Conservation (phyloP, 257 asterid genomes). For the Przewalskia tangutica region DNA sequence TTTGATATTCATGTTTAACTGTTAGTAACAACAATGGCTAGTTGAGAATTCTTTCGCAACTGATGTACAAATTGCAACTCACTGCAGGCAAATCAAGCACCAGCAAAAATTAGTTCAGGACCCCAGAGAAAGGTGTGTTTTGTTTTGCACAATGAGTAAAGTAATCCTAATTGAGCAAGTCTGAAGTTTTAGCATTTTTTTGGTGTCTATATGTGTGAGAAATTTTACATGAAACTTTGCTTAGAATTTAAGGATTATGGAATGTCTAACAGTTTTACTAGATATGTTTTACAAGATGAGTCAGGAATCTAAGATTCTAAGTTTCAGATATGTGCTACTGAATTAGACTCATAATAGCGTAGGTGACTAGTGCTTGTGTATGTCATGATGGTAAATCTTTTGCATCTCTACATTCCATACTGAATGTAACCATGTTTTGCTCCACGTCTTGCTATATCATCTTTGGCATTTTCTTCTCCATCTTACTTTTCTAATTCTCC, state of each 20-base stretch:
- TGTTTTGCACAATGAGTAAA: neutral
- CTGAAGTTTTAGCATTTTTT: neutral
- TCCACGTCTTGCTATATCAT: neutral
- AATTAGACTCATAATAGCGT: neutral
- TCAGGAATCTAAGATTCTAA: neutral
- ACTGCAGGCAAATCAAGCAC: conserved; percentile 56
- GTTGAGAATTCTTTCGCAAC: neutral
- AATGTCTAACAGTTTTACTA: neutral
- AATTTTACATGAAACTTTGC: neutral
- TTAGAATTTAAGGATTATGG: neutral
- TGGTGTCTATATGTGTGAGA: neutral
- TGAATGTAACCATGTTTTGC: neutral
- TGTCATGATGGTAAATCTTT: neutral
- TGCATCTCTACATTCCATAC: neutral
- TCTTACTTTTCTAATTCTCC: neutral
- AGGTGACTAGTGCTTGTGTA: neutral
- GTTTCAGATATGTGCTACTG: neutral
- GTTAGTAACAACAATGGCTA: neutral
- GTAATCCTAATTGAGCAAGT: neutral
- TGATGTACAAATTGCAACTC: conserved; percentile 7
- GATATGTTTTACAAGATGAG: neutral
- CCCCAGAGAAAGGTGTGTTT: conserved; percentile 55
- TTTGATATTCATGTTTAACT: neutral
- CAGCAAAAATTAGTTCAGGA: conserved; percentile 32
- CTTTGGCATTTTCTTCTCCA: neutral